Evolutionary conservation across 129 eudicot species (phyloP).

Genomic region (Artemisia argyi): DNA sequence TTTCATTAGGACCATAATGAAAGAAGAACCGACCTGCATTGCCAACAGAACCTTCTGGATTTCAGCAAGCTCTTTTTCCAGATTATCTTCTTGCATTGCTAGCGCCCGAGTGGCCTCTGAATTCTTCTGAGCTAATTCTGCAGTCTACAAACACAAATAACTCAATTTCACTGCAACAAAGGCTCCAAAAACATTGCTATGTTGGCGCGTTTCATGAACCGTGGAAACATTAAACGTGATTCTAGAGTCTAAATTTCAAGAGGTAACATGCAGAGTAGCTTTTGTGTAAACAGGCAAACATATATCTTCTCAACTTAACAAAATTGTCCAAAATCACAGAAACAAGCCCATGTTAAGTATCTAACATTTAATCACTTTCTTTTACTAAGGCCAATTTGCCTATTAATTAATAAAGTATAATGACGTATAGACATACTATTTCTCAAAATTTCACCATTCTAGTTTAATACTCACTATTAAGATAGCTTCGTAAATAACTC

Average conservation of each 20-base stretch:
- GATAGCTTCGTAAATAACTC: not conserved
- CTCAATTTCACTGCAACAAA: slow-evolving; percentile 17
- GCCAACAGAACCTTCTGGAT: slow-evolving; percentile 92
- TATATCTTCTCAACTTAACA: not conserved
- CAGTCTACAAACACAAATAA: slow-evolving; percentile 50
- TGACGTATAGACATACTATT: not conserved
- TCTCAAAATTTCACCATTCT: not conserved
- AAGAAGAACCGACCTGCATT: slow-evolving; percentile 71
- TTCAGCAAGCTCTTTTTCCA: slow-evolving; percentile 96
- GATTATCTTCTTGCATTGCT: slow-evolving; percentile 74
- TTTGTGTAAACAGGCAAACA: slow-evolving; percentile 2
- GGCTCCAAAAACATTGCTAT: slow-evolving; percentile 8
- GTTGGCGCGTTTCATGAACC: not conserved
- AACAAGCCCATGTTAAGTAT: not conserved
- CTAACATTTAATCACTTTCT: not conserved
- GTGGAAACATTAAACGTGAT: slow-evolving; percentile 1
- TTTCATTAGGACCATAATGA: not conserved
- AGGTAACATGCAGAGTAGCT: not conserved
- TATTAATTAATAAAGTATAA: not conserved
- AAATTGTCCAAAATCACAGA: not conserved
- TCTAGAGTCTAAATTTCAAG: not conserved
- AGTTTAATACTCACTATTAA: slow-evolving; percentile 3
- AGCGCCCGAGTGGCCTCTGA: slow-evolving; percentile 91
- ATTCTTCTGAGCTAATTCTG: slow-evolving; percentile 81
- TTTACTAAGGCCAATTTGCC: slow-evolving; percentile 5